Conservation (phyloP, 129 eudicot genomes). For the Saposhnikovia divaricata region DNA sequence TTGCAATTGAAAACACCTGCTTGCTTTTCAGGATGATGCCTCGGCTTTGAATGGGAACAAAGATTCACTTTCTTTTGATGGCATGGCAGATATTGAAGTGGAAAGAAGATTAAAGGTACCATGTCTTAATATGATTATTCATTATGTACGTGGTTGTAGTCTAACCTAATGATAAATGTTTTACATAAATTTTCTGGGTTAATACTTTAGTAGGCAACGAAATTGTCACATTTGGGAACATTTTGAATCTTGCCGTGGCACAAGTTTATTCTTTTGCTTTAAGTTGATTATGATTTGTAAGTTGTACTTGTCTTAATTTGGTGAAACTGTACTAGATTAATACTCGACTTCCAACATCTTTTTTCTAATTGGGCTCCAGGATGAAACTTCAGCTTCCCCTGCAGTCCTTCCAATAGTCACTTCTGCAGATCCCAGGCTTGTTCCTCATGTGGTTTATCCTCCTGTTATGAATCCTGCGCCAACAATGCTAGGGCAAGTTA, state of each 20-base stretch:
- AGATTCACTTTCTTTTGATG: constrained; percentile 76
- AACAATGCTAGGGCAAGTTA: constrained; percentile 33
- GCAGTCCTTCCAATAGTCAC: constrained; percentile 35
- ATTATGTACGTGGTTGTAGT: background rate
- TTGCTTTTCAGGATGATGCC: constrained; percentile 54
- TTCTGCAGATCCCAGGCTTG: constrained; percentile 55
- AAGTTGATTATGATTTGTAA: background rate
- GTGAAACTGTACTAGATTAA: background rate
- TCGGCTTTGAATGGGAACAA: constrained; percentile 51
- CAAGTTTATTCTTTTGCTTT: background rate
- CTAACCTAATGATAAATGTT: background rate
- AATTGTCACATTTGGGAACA: background rate
- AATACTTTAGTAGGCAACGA: background rate
- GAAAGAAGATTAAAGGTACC: constrained; percentile 85
- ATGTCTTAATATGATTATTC: constrained; percentile 12
- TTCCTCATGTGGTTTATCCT: constrained; percentile 33
- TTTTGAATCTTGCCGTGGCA: background rate
- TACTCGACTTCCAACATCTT: background rate
- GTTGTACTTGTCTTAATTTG: background rate
- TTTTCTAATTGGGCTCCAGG: constrained; percentile 38
- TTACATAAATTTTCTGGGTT: background rate
- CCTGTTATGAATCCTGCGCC: constrained; percentile 39
- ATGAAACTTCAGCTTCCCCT: constrained; percentile 54
- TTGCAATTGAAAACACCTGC: constrained; percentile 5
- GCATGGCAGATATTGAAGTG: constrained; percentile 86